A percentile compares a stretch with the other conserved stretches of the same genome.
These are phyloP conservation scores for Cyclanthera cordifolia DNA, from an alignment of 306 rosid genomes.

Conservation along the genomic window DNA sequence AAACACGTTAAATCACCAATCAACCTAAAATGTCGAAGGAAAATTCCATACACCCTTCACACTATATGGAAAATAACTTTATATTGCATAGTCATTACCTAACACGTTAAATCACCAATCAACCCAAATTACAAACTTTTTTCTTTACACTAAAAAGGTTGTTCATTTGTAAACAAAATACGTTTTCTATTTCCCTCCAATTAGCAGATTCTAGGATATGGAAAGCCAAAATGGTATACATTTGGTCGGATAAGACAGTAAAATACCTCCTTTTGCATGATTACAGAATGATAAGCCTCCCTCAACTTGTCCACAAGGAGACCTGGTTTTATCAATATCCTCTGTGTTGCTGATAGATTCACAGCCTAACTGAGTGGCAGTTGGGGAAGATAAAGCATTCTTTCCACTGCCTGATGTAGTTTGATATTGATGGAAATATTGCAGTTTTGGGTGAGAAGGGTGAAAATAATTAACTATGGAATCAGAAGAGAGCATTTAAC, in stretches of 20 bases:
- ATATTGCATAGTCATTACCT: too few species aligned
- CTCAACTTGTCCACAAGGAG: slow-evolving; percentile 19
- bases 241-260: slow-evolving; percentile 1
- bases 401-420: slow-evolving; percentile 27
- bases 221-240: background rate
- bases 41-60: too few species aligned
- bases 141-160: background rate
- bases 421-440: slow-evolving; percentile 16
- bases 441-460: slow-evolving; percentile 6
- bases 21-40: too few species aligned
- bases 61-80: too few species aligned
- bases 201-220: too few species aligned
- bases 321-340: slow-evolving; percentile 12
- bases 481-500: slow-evolving; percentile 27
- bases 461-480: background rate
- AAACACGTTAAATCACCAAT: too few species aligned
- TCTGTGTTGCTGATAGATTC: slow-evolving; percentile 24
- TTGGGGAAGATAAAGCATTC: slow-evolving; percentile 17
- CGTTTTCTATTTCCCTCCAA: too few species aligned
- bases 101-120: too few species aligned
- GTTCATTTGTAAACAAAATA: too few species aligned
- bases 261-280: slow-evolving; percentile 63
- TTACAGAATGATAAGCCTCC: slow-evolving; percentile 49
- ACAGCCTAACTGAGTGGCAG: slow-evolving; percentile 36
- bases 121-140: background rate